Conservation (phyloP, 1,284 basidiomycete genomes). For the Ceratobasidium sp. region DNA sequence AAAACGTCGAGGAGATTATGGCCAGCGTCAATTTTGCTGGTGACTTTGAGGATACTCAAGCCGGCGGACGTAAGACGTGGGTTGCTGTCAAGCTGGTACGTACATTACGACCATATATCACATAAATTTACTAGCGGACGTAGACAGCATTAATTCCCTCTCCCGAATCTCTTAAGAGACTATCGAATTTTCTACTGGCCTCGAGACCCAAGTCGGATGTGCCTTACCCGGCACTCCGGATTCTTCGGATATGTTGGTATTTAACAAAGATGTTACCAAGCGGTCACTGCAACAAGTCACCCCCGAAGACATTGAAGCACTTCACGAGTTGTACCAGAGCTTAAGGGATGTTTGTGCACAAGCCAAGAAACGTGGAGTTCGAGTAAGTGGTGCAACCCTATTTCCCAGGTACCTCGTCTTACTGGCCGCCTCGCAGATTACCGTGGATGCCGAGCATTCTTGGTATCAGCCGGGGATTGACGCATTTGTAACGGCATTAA, state of each 20-base stretch:
- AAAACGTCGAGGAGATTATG: slow-evolving; percentile 73
- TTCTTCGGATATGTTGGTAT: slow-evolving; percentile 57
- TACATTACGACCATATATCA: slow-evolving; percentile 3
- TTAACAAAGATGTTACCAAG: slow-evolving; percentile 25
- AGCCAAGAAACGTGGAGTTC: slow-evolving; percentile 66
- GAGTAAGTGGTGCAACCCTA: slow-evolving; percentile 40
- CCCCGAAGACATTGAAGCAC: slow-evolving; percentile 61
- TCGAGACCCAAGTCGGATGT: slow-evolving; percentile 48
- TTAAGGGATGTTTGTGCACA: slow-evolving; percentile 64
- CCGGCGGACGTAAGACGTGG: slow-evolving; percentile 65
- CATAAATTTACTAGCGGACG: slow-evolving; percentile 1
- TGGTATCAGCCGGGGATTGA: slow-evolving; percentile 87
- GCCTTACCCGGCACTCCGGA: slow-evolving; percentile 71
- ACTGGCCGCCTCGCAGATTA: slow-evolving; percentile 54
- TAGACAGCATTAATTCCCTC: slow-evolving; percentile 69
- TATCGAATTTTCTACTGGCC: slow-evolving; percentile 61
- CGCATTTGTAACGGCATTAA: slow-evolving; percentile 74
- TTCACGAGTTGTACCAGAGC: slow-evolving; percentile 66
- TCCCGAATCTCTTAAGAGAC: slow-evolving; percentile 59
- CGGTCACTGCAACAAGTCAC: slow-evolving; percentile 51
- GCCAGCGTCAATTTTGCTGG: slow-evolving; percentile 76
- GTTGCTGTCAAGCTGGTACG: slow-evolving; percentile 82
- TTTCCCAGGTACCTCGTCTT: slow-evolving; percentile 19
- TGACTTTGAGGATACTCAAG: slow-evolving; percentile 69
- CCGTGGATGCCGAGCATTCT: slow-evolving; percentile 84